Evolutionary conservation across 345 rosid genomes (phyloP), one percentile per base, ranked within the genome.

Genomic region (Citrus australasica): DNA sequence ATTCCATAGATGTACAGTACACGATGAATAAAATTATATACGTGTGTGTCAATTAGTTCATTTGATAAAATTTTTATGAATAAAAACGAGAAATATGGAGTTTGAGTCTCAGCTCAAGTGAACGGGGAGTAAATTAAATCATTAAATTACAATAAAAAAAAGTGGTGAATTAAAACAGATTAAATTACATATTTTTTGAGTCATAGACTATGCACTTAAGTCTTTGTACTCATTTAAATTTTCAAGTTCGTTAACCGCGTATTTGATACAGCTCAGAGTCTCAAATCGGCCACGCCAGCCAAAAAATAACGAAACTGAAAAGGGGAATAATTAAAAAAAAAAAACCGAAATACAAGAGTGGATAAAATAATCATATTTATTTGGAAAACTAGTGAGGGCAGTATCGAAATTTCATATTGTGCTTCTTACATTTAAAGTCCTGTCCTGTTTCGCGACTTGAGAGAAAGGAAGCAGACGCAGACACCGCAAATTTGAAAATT

Each of bases 391-490:
- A 25, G 16, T 0, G 59, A 58, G 89, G 89, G 83, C 37, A 83
- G 9, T 73, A 78, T 66, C 46, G 91, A 75, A 69, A 84, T 14
- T 84, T 73, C 79, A 56, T 0, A 19, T 8, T 10, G n/a, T 1
- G 22, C 79, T 76, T 37, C 65, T 71, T 40, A 28, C 72, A 68
- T 83, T 83, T 80, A 77, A 80, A 82, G 82, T 42, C 65, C 56
- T 5, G 82, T 42, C 67, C 62, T 5, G 55, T 21, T 25, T 37
- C 38, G 32, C 8, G n/a, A 62, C 16, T 33, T 66, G 37, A 17
- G 24, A 78, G 14, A 13, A 5, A 67, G 37, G 10, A 22, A 5
- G 71, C 28, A 22, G 40, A 32, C 14, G 38, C 2, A 71, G 28
- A 42, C 6, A 9, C 11, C 38, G 63, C 21, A 67, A 62, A 48